phyloP scores from a whole-genome alignment of 192 early-diverging fungal genomes.

The Entomortierella beljakovae region DNA sequence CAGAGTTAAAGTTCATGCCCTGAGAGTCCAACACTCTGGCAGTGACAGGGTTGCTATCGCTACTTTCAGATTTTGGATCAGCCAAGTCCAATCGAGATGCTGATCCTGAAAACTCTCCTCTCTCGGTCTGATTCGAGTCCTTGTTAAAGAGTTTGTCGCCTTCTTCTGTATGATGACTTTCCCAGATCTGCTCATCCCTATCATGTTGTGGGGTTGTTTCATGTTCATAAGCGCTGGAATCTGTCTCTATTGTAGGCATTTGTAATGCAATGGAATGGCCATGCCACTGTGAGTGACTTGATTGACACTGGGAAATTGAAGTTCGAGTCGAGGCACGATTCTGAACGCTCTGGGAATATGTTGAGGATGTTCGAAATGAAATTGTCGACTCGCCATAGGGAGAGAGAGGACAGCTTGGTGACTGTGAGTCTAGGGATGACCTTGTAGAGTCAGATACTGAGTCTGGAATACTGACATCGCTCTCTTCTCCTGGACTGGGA shows the following conservation, averaged over 20 bases:
- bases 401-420: constrained; percentile 6
- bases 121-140: not conserved
- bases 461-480: constrained; percentile 17
- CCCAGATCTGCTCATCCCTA: constrained; percentile 18
- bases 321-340: constrained; percentile 13
- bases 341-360: constrained; percentile 20
- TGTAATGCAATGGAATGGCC: constrained; percentile 28
- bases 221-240: not conserved
- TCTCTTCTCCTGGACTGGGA: constrained; percentile 11
- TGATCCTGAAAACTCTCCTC: not conserved
- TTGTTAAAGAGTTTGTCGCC: not conserved
- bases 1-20: not conserved
- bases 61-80: not conserved
- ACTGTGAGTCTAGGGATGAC: constrained; percentile 6
- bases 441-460: constrained; percentile 22
- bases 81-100: not conserved
- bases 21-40: not conserved
- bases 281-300: constrained; percentile 13
- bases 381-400: constrained; percentile 30
- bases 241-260: constrained; percentile 31
- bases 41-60: not conserved
- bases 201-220: not conserved
- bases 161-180: not conserved
- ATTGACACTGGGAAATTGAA: constrained; percentile 33
- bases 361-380: constrained; percentile 35